A percentile compares a stretch with the other conserved stretches of the same genome.
Evolutionary conservation across 306 rosid species (phyloP).

Genomic region (Trifolium pratense): DNA sequence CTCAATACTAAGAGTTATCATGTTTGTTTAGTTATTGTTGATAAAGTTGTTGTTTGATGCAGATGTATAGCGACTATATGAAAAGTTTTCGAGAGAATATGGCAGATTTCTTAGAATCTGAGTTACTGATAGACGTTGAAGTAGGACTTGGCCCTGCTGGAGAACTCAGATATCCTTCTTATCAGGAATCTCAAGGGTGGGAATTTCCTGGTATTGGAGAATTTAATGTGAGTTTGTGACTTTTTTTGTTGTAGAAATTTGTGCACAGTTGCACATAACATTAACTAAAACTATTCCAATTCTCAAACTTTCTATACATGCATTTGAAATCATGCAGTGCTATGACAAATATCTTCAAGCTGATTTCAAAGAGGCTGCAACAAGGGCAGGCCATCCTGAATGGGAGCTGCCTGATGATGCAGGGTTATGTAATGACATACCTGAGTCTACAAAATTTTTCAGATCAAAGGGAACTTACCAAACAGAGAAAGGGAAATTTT

Average conservation of each 20-base stretch:
- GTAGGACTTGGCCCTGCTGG: slow-evolving; percentile 96
- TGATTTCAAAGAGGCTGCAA: slow-evolving; percentile 73
- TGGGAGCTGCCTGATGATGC: slow-evolving; percentile 87
- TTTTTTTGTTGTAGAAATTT: not conserved
- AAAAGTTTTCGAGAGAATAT: slow-evolving; percentile 80
- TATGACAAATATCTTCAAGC: slow-evolving; percentile 79
- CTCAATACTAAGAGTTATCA: no score
- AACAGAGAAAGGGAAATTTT: slow-evolving; percentile 73
- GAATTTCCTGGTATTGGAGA: slow-evolving; percentile 93
- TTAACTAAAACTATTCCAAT: not conserved
- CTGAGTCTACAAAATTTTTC: slow-evolving; percentile 76
- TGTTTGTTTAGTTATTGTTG: slow-evolving; percentile 15
- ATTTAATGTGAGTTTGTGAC: slow-evolving; percentile 70
- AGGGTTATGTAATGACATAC: slow-evolving; percentile 69
- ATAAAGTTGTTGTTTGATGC: slow-evolving; percentile 30
- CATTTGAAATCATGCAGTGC: slow-evolving; percentile 60
- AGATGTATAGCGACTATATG: slow-evolving; percentile 80
- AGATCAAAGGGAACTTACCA: slow-evolving; percentile 69
- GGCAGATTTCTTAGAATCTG: slow-evolving; percentile 70
- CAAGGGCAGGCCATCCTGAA: slow-evolving; percentile 72
- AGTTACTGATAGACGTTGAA: slow-evolving; percentile 80
- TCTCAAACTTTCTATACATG: not conserved
- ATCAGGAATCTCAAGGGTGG: slow-evolving; percentile 70
- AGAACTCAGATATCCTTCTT: slow-evolving; percentile 91
- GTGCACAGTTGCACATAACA: not conserved